Conservation (phyloP, 306 rosid species). For the Senna siamea region DNA sequence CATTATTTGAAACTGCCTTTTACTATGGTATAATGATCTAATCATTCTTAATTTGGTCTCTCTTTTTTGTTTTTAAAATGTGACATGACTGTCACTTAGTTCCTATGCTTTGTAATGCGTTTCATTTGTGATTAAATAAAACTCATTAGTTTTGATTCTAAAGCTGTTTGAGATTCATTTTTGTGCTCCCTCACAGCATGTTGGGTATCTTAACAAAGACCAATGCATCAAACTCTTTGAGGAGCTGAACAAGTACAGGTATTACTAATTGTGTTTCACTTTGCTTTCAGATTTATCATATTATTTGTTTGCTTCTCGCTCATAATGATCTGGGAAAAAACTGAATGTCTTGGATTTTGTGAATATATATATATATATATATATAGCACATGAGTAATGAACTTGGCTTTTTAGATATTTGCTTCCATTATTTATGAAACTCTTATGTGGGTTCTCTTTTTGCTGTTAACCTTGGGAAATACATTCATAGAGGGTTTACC, state of each 20-base stretch:
- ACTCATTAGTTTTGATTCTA: constrained; percentile 35
- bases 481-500: too few relatives aligned
- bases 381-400: not conserved
- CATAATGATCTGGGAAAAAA: constrained; percentile 9
- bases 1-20: not conserved
- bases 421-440: too few relatives aligned
- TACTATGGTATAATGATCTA: constrained; percentile 1
- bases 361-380: too few relatives aligned
- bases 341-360: not conserved
- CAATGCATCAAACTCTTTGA: constrained; percentile 83
- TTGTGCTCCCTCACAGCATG: constrained; percentile 58
- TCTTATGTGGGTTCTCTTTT: too few relatives aligned
- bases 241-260: constrained; percentile 92
- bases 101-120: constrained; percentile 14
- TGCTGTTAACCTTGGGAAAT: too few relatives aligned
- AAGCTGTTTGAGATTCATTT: constrained; percentile 36
- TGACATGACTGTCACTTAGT: not conserved
- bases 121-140: constrained; percentile 33
- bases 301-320: constrained; percentile 23
- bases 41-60: constrained; percentile 7
- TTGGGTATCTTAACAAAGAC: constrained; percentile 61
- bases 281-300: constrained; percentile 36
- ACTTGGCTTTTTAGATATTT: too few relatives aligned
- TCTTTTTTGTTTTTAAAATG: not conserved
- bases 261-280: constrained; percentile 28